Evolutionary conservation across 208 protist species (phyloP).

Genomic region (Naegleria gruberi): DNA sequence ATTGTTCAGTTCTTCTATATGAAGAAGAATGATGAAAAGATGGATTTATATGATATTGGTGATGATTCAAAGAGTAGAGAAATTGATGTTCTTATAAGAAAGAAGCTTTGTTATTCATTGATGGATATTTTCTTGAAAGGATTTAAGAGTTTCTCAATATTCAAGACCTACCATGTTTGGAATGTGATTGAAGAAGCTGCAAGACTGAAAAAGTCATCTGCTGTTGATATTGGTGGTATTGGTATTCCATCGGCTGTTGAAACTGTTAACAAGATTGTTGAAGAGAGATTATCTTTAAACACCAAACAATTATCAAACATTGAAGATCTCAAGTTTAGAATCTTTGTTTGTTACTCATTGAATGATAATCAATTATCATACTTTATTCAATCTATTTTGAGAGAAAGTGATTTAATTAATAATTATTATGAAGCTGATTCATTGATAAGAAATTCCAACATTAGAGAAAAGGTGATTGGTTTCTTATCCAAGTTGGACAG

Average conservation of each 20-base stretch:
- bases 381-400: not conserved
- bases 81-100: not conserved
- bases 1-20: not conserved
- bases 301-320: not conserved
- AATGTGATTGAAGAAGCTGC: not conserved
- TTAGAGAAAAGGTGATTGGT: not conserved
- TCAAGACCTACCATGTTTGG: not conserved
- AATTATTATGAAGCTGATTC: not conserved
- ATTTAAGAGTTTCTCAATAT: not conserved
- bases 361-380: not conserved
- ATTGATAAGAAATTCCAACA: not conserved
- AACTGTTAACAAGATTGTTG: not conserved
- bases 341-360: not conserved
- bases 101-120: not conserved
- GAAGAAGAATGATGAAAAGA: not conserved
- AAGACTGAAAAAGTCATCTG: not conserved
- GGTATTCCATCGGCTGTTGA: not conserved
- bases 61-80: not conserved
- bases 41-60: not conserved
- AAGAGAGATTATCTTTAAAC: not conserved
- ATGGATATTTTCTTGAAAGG: not conserved
- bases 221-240: not conserved
- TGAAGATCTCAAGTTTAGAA: not conserved
- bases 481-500: not conserved
- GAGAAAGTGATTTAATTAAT: not conserved